A percentile compares a stretch with the other conserved stretches of the same genome.
Evolutionary conservation across 768 basidiomycete genomes (phyloP).

Genomic region (Heimioporus sp.): DNA sequence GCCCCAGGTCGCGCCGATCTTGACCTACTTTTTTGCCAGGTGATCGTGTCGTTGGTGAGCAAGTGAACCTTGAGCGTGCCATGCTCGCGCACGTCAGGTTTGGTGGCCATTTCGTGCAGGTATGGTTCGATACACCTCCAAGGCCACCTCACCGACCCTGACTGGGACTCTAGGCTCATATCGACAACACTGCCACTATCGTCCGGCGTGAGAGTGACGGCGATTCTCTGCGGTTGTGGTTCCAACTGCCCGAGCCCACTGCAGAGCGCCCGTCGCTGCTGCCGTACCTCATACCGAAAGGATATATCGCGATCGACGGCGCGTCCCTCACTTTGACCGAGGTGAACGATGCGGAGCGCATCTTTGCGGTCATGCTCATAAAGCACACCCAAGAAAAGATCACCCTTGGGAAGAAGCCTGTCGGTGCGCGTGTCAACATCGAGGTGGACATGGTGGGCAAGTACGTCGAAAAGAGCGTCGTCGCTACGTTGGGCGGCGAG

Average conservation of each 20-base stretch:
- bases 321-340: constrained; percentile 87
- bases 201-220: constrained; percentile 68
- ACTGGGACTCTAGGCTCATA: constrained; percentile 67
- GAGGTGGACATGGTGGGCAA: constrained; percentile 96
- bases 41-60: constrained; percentile 71
- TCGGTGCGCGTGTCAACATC: constrained; percentile 87
- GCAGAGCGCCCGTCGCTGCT: constrained; percentile 60
- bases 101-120: constrained; percentile 98
- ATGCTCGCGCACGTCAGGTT: constrained; percentile 91
- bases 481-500: constrained; percentile 58
- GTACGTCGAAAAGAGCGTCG: constrained; percentile 83
- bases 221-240: constrained; percentile 82
- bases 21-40: constrained; percentile 44
- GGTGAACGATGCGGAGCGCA: constrained; percentile 60
- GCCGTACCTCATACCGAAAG: constrained; percentile 88
- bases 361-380: constrained; percentile 93
- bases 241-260: constrained; percentile 68
- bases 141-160: no score
- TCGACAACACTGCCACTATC: constrained; percentile 85
- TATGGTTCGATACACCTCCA: constrained; percentile 28
- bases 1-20: not conserved
- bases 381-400: constrained; percentile 90
- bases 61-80: constrained; percentile 91
- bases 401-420: constrained; percentile 67
- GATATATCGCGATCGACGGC: constrained; percentile 93